phyloP scores from a whole-genome alignment of 768 basidiomycete species.

The Fistulinella prunicolor region DNA sequence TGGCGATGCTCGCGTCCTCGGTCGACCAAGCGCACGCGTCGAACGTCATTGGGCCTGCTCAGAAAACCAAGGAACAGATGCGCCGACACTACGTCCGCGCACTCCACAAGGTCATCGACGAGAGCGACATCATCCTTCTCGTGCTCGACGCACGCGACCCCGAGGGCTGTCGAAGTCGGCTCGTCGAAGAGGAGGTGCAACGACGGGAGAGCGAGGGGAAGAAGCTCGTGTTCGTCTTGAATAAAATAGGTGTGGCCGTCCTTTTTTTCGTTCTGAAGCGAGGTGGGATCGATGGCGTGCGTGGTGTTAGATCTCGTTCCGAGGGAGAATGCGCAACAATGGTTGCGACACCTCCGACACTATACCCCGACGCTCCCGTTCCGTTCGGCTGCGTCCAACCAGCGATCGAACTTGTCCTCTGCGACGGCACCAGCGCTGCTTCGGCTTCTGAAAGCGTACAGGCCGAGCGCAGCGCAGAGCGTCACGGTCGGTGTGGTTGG shows the following conservation, averaged over 20 bases:
- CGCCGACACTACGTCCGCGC: constrained; percentile 74
- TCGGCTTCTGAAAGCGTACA: constrained; percentile 81
- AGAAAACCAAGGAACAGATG: constrained; percentile 66
- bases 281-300: background rate
- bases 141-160: constrained; percentile 95
- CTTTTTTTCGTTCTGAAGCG: background rate
- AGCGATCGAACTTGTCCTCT: constrained; percentile 78
- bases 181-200: constrained; percentile 93
- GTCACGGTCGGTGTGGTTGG: constrained; percentile 91
- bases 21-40: constrained; percentile 7
- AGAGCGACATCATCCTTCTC: constrained; percentile 86
- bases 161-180: constrained; percentile 84
- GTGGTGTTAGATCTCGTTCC: constrained; percentile 78
- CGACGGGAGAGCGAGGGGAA: constrained; percentile 86
- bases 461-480: constrained; percentile 59
- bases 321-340: constrained; percentile 79
- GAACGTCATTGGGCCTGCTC: constrained; percentile 31
- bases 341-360: constrained; percentile 90
- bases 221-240: constrained; percentile 89
- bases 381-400: constrained; percentile 71
- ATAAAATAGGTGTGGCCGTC: constrained; percentile 75
- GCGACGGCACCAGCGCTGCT: constrained; percentile 73
- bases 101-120: constrained; percentile 88
- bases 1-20: constrained; percentile 50
- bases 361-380: constrained; percentile 92